Evolutionary conservation across 1,284 basidiomycete genomes (phyloP).

Genomic region (Coniophora puteana): DNA sequence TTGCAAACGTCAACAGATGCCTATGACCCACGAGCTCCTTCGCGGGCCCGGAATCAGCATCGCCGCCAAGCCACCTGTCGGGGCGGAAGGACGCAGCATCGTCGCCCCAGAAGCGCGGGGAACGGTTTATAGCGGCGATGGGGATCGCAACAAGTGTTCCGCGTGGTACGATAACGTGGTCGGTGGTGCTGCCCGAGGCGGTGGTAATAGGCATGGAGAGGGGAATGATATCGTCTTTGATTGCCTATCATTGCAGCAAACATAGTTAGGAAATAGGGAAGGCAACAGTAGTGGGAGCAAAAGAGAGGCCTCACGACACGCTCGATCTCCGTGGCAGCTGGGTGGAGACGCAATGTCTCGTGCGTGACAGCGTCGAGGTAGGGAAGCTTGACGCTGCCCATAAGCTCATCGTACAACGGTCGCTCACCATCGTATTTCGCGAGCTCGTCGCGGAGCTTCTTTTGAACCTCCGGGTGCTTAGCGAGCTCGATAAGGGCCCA

Average conservation of each 20-base stretch:
- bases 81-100: conserved; percentile 29
- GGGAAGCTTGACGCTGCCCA: conserved; percentile 3
- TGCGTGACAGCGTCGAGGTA: conserved; percentile 7
- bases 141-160: conserved; percentile 39
- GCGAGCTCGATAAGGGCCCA: conserved; percentile 19
- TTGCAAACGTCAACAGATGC: conserved; percentile 35
- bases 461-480: conserved; percentile 11
- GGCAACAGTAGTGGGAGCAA: conserved; percentile 11
- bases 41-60: conserved; percentile 14
- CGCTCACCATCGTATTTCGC: conserved; percentile 1
- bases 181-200: conserved; percentile 28
- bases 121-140: conserved; percentile 41
- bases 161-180: conserved; percentile 36
- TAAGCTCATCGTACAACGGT: conserved; percentile 5
- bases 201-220: conserved; percentile 36
- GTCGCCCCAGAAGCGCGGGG: conserved; percentile 39
- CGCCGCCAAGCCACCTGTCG: conserved; percentile 27
- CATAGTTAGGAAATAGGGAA: conserved; percentile 7
- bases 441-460: conserved; percentile 15
- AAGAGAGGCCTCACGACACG: conserved; percentile 25
- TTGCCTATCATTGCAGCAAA: conserved; percentile 30
- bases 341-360: conserved; percentile 13
- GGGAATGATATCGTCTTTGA: conserved; percentile 48
- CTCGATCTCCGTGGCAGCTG: conserved; percentile 29
- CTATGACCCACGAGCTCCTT: conserved; percentile 33